Evolutionary conservation across 495 filamentous ascomycete genomes (phyloP), one percentile per base, ranked within the genome.

Genomic region (Massariosphaeria phaeospora): DNA sequence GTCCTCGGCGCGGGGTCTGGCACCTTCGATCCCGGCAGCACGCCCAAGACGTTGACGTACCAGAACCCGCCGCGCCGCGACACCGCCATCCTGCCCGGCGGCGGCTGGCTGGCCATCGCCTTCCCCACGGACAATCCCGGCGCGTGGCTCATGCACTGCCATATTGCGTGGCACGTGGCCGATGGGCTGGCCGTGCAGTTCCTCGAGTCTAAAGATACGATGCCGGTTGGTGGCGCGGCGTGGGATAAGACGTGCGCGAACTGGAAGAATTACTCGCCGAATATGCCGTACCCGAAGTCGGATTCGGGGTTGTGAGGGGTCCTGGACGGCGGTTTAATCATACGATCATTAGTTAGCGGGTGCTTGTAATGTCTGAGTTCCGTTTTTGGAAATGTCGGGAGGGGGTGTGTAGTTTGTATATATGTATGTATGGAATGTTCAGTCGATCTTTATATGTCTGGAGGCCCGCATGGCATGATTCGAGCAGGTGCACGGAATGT

Each of bases 161-260:
- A 69, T 31, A 69, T 69, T 36, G 64, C 62, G 23, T 70, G 65
- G 66, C 67, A 70, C 39, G 55, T 67, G 3, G 23, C 36, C 31
- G 52, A 69, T 31, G 67, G 67, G 11, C 57, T 70, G 7, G 64
- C 57, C 21, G 57, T 67, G 27, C 67, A 70, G 51, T 69, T 70
- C 54, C 29, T 70, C n/a, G 66, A 70, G 58, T 43, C 42, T 35
- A 66, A 62, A 50, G 49, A 38, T 36, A 45, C 26, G 25, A 52
- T 47, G 17, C 31, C 38, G 0, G 26, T 55, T 2, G 30, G 29
- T 10, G 56, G 26, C 31, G 18, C 44, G 0, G 24, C 17, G 9
- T 60, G 55, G 55, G 55, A 64, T 21, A 30, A 15, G n/a, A 55
- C 50, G 1, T 64, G 61, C 36, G 3, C 29, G 0, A 55, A 60